These are phyloP conservation scores for Cyclospora cayetanensis DNA, from an alignment of 169 alveolate species.

Conservation along the genomic window DNA sequence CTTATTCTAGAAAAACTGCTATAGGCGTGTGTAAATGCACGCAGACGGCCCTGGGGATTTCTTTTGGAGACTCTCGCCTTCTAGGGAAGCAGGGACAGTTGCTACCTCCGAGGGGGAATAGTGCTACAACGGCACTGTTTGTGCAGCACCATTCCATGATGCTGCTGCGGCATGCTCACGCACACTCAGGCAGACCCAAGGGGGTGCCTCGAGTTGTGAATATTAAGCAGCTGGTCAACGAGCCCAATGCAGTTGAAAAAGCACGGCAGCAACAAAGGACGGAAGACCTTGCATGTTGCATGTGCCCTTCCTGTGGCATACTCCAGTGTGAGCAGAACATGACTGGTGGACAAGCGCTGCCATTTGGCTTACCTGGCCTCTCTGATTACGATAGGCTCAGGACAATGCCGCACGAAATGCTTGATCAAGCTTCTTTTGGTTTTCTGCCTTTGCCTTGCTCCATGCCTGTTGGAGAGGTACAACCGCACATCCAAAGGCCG, in stretches of 20 bases:
- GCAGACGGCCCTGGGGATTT: slow-evolving; percentile 59
- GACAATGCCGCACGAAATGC: no score
- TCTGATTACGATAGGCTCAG: no score
- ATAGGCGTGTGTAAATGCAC: slow-evolving; percentile 14
- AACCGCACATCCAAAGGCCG: neutral
- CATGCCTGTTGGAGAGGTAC: neutral
- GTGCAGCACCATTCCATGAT: neutral
- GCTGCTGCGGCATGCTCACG: neutral
- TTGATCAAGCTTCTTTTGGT: no score
- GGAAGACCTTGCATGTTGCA: slow-evolving; percentile 13
- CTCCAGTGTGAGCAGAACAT: neutral
- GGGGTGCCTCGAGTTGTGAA: neutral
- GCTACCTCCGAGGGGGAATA: slow-evolving; percentile 4
- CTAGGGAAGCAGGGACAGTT: slow-evolving; percentile 58
- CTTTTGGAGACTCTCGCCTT: slow-evolving; percentile 47
- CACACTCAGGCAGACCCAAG: neutral
- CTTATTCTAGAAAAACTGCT: neutral
- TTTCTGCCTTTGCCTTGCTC: neutral
- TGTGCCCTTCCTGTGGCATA: slow-evolving; percentile 32
- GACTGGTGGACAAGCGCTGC: neutral
- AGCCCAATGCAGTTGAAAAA: neutral
- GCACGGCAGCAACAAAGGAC: neutral
- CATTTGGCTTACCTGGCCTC: neutral
- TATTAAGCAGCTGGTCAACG: neutral
- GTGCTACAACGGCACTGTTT: slow-evolving; percentile 25